Percentiles rank a stretch among this genome's conserved stretches.
These are phyloP conservation scores for Raddia guianensis DNA, from an alignment of 176 grass and related monocot species.

Conservation along the genomic window DNA sequence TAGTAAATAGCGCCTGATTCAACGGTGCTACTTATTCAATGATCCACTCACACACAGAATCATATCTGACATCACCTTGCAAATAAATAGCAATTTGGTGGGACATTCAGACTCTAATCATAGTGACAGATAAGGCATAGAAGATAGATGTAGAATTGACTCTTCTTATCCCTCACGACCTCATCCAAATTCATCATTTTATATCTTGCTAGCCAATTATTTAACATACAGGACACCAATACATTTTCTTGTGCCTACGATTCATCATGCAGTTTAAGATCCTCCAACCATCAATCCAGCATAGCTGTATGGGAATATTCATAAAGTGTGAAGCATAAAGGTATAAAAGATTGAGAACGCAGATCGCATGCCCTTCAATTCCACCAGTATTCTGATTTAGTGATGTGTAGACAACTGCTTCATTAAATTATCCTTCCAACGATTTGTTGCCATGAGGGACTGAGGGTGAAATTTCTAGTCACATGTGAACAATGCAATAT, in stretches of 20 bases:
- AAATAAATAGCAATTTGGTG: conserved; percentile 28
- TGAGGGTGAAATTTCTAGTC: conserved; percentile 30
- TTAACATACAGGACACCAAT: conserved; percentile 8
- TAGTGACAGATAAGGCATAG: conserved; percentile 34
- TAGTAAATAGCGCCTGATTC: background rate
- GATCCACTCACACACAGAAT: conserved; percentile 42
- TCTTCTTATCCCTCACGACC: conserved; percentile 9
- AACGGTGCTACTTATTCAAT: conserved; percentile 1
- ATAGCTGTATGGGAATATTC: conserved; percentile 49
- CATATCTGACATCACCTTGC: conserved; percentile 37
- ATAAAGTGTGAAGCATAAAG: conserved; percentile 37
- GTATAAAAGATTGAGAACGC: conserved; percentile 49
- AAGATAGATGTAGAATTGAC: conserved; percentile 33
- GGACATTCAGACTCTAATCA: conserved; percentile 29
- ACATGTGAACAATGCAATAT: conserved; percentile 25
- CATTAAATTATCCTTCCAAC: conserved; percentile 22
- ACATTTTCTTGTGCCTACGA: conserved; percentile 6
- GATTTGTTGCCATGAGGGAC: conserved; percentile 12
- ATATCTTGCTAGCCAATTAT: conserved; percentile 4
- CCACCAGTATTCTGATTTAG: conserved; percentile 32
- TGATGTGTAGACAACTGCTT: conserved; percentile 18
- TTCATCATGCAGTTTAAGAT: conserved; percentile 36
- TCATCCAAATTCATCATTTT: conserved; percentile 5
- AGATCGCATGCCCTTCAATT: conserved; percentile 31
- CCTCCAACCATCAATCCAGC: conserved; percentile 40